phyloP scores from a whole-genome alignment of 495 filamentous ascomycete species.

The Xylaria castorea region DNA sequence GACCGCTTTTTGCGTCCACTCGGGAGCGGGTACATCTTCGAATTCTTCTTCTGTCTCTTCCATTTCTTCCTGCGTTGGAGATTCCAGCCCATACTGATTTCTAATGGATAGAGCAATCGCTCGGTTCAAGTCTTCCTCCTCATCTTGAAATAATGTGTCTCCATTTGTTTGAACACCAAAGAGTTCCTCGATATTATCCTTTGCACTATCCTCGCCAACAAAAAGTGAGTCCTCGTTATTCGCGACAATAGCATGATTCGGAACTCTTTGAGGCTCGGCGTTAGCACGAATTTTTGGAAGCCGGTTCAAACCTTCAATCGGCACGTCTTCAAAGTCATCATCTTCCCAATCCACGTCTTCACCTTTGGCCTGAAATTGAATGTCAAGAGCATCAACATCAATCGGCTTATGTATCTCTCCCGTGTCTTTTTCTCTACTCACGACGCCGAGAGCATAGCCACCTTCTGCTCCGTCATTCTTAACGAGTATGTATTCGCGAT shows the following conservation, averaged over 20 bases:
- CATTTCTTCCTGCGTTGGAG: slow-evolving; percentile 40
- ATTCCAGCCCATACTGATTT: slow-evolving; percentile 47
- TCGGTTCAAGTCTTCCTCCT: slow-evolving; percentile 78
- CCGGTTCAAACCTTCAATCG: slow-evolving; percentile 90
- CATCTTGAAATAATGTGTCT: slow-evolving; percentile 55
- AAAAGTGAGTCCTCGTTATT: slow-evolving; percentile 68
- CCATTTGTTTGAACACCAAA: slow-evolving; percentile 39
- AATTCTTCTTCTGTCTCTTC: slow-evolving; percentile 52
- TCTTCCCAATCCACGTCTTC: slow-evolving; percentile 70
- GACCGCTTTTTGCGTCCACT: slow-evolving; percentile 62
- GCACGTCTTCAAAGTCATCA: slow-evolving; percentile 90
- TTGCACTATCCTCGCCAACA: slow-evolving; percentile 56
- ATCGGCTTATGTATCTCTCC: slow-evolving; percentile 83
- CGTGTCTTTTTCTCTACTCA: slow-evolving; percentile 76
- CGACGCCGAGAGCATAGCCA: slow-evolving; percentile 95
- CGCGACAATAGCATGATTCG: slow-evolving; percentile 16
- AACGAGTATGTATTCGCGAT: slow-evolving; percentile 92
- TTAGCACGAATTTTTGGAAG: slow-evolving; percentile 67
- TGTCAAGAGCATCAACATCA: slow-evolving; percentile 78
- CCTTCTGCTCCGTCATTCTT: slow-evolving; percentile 94
- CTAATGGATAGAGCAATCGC: slow-evolving; percentile 85
- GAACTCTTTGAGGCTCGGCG: slow-evolving; percentile 29
- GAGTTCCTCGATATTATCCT: slow-evolving; percentile 36
- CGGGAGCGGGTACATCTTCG: slow-evolving; percentile 54
- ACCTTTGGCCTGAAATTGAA: slow-evolving; percentile 61